Conservation (phyloP, 2,329 filamentous ascomycete genomes). For the Mycosphaerella sp. region DNA sequence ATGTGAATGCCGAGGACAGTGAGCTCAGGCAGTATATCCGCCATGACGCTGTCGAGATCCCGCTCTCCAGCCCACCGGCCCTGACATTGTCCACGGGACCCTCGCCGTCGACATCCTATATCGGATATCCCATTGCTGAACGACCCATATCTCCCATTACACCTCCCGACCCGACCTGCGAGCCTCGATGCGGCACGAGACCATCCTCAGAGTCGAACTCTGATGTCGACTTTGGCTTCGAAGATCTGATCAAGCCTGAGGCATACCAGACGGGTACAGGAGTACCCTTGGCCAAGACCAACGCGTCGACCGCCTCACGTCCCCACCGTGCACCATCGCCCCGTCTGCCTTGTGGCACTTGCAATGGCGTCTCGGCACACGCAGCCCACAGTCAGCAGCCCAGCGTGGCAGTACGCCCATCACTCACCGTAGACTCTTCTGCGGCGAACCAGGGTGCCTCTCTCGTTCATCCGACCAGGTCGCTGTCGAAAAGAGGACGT, state of each 20-base stretch:
- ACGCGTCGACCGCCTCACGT: background rate
- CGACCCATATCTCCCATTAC: background rate
- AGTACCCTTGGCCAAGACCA: background rate
- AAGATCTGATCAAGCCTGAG: background rate
- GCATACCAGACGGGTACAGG: background rate
- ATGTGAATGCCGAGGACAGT: background rate
- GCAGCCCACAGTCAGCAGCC: no score
- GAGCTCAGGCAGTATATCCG: background rate
- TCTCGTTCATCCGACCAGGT: background rate
- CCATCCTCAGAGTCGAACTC: background rate
- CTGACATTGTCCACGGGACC: background rate
- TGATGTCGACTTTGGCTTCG: background rate
- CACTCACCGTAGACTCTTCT: no score
- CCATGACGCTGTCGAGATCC: background rate
- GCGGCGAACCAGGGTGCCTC: no score
- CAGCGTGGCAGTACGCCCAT: no score
- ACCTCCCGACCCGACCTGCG: background rate
- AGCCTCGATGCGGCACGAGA: background rate
- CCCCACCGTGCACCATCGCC: background rate
- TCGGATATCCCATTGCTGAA: background rate
- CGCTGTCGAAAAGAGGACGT: conserved; percentile 1
- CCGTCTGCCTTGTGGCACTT: background rate
- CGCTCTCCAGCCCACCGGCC: background rate
- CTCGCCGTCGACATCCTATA: background rate
- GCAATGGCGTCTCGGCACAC: no score